Percentiles rank a stretch among this genome's conserved stretches.
Conservation (phyloP, 768 basidiomycete genomes). For the Boletellus ananiceps region DNA sequence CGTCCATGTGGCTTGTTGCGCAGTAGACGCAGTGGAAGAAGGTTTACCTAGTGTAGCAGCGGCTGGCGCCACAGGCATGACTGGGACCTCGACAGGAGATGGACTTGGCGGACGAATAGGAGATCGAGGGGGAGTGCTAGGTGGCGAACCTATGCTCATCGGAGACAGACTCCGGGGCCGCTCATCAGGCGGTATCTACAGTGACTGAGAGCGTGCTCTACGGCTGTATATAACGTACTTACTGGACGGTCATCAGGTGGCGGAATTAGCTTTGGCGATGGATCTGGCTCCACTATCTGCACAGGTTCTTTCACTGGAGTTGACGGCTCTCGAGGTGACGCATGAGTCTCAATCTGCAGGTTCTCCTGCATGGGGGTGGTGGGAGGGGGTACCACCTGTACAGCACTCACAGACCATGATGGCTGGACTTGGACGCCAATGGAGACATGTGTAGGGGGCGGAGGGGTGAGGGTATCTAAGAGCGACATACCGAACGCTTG, state of each 20-base stretch:
- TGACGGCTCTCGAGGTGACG: constrained; percentile 5
- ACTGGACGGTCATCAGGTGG: constrained; percentile 20
- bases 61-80: constrained; percentile 7
- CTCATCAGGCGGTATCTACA: constrained; percentile 28
- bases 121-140: constrained; percentile 34
- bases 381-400: constrained; percentile 32
- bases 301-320: constrained; percentile 11
- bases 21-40: constrained; percentile 9
- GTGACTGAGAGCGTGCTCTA: constrained; percentile 20
- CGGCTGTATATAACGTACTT: constrained; percentile 10
- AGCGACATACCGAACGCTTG: constrained; percentile 27
- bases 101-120: constrained; percentile 7
- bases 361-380: constrained; percentile 13
- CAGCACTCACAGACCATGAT: constrained; percentile 33
- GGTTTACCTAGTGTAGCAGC: constrained; percentile 7
- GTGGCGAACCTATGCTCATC: constrained; percentile 55
- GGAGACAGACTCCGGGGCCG: constrained; percentile 51
- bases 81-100: not conserved
- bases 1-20: constrained; percentile 17
- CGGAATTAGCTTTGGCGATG: constrained; percentile 13
- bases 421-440: constrained; percentile 45
- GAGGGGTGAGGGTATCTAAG: constrained; percentile 24
- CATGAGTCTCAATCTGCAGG: constrained; percentile 1
- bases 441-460: constrained; percentile 32
- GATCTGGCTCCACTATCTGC: not conserved